Percentiles rank a stretch among this genome's conserved stretches.
phyloP scores from a whole-genome alignment of 345 rosid genomes.

The Syzygium aromaticum region DNA sequence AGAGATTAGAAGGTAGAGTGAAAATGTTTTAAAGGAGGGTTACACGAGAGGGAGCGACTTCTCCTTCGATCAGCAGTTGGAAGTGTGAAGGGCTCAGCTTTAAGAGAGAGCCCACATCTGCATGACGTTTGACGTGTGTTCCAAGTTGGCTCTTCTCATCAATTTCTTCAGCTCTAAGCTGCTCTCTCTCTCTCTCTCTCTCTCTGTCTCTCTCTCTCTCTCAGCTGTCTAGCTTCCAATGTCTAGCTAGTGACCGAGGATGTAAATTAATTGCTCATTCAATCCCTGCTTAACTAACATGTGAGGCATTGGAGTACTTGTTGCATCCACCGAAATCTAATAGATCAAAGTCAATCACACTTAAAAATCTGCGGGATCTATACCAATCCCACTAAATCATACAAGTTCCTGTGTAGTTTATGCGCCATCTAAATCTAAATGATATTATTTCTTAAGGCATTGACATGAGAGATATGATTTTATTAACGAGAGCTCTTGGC shows the following conservation, averaged over 20 bases:
- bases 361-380: neutral
- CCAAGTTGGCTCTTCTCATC: slow-evolving; percentile 35
- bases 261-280: neutral
- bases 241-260: neutral
- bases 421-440: too few relatives aligned
- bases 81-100: slow-evolving; percentile 21
- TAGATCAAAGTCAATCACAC: neutral
- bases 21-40: neutral
- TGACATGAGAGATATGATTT: neutral
- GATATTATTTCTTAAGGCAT: neutral
- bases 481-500: neutral
- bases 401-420: neutral
- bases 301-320: neutral
- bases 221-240: neutral
- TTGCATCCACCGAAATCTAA: neutral
- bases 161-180: neutral
- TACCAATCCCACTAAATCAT: neutral
- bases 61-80: neutral
- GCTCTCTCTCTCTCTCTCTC: neutral
- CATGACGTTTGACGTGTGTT: slow-evolving; percentile 60
- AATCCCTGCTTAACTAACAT: neutral
- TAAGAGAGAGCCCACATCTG: slow-evolving; percentile 11
- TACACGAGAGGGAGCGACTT: neutral
- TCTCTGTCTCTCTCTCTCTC: neutral
- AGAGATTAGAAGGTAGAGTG: neutral